phyloP scores from a whole-genome alignment of 768 basidiomycete species.

The Suillus americanus region DNA sequence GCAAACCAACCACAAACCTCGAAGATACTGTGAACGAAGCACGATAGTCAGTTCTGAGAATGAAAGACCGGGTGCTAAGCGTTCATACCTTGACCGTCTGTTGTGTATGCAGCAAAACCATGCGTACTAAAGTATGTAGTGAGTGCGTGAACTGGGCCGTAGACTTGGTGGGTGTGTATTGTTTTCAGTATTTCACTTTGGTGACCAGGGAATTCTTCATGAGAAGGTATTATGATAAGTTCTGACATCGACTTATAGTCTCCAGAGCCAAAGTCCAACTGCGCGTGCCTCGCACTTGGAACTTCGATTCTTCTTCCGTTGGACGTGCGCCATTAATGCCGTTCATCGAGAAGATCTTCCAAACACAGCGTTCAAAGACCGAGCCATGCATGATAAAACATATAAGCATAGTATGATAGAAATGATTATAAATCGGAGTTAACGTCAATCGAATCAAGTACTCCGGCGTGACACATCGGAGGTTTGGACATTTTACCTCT shows the following conservation, averaged over 20 bases:
- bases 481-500: no score
- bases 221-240: neutral
- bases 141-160: neutral
- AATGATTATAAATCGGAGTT: no score
- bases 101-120: slow-evolving; percentile 6
- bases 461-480: no score
- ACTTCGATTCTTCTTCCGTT: neutral
- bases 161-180: neutral
- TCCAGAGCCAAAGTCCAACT: neutral
- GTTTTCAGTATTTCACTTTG: neutral
- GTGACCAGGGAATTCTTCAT: neutral
- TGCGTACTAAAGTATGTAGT: neutral
- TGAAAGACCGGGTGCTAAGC: neutral
- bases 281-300: neutral
- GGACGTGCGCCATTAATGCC: neutral
- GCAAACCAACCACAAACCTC: slow-evolving; percentile 4
- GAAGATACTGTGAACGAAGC: slow-evolving; percentile 6
- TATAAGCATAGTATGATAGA: no score
- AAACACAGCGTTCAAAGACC: neutral
- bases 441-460: no score
- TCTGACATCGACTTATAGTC: neutral
- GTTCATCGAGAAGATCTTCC: no score
- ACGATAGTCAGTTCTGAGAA: neutral
- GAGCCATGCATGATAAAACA: no score
- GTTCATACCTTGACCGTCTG: slow-evolving; percentile 10